Base-by-base conservation (phyloP, 495 filamentous ascomycete genomes). In the Hypoxylon cercidicola region DNA sequence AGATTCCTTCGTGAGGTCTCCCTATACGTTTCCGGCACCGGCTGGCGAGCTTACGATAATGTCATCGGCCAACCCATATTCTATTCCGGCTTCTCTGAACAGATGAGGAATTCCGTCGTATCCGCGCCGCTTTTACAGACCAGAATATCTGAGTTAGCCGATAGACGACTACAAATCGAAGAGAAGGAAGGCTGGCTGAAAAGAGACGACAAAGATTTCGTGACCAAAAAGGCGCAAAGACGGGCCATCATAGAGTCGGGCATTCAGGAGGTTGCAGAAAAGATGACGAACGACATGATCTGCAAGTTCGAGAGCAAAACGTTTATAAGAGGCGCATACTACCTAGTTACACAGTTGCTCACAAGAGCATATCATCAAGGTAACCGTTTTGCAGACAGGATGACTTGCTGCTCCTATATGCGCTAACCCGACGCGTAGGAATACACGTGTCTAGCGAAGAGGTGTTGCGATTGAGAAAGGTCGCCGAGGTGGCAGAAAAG, bases 251-350 rank as follows among this genome's bases (percentile, higher is more conserved):
- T 82, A 35, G 78, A 87, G 55, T 72, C 78, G 25, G 73, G 81
- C 34, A 72, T 88, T 30, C 80, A 84, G 47, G 88, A 96, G 69
- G 92, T 95, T 2, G 90, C 91, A 20, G 89, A 95, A 60, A 84
- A 87, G 43, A 87, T 94, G 82, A 90, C 92, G 57, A 91, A 97
- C 69, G 87, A 89, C 46, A 99, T 98, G 95, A 97, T 98, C 54
- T 97, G 95, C 84, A 99, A 98, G 77, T 93, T 97, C 80, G 95
- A 99, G 78, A 96, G 90, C 78, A 97, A 94, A 72, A 80, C 84
- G 21, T 97, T 98, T 69, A 97, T 99, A 66, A 79, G 95, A 20
- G 86, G 89, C 13, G 94, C 95, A 49, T 98, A 98, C 73, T 98
- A 97, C 77, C 64, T 96, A 46, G 83, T 82, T 62, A 94, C 93